phyloP scores from a whole-genome alignment of 2,329 filamentous ascomycete species.

The Arthrinium phaeospermum region DNA sequence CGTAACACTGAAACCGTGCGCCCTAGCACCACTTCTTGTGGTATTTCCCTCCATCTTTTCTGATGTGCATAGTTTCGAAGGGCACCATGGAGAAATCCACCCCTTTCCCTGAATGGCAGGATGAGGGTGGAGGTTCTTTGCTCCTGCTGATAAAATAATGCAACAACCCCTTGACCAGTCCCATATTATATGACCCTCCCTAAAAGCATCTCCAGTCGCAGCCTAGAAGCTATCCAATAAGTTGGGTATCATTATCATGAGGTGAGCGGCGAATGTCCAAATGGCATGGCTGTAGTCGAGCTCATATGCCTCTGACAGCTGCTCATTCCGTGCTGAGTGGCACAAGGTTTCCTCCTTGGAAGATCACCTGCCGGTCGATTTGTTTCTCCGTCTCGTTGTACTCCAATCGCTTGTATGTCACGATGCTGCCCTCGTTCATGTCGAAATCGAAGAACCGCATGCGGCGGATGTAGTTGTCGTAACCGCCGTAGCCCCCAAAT shows the following conservation, averaged over 20 bases:
- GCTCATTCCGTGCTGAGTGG: constrained; percentile 24
- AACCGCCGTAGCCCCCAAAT: constrained; percentile 94
- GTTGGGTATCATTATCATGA: not conserved
- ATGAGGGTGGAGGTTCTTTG: not conserved
- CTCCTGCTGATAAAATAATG: not conserved
- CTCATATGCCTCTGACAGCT: not conserved
- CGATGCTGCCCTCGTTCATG: constrained; percentile 85
- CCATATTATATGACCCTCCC: not conserved
- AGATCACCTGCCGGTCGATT: constrained; percentile 70
- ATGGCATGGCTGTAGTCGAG: not conserved
- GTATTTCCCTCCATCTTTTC: not conserved
- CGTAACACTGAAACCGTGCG: not conserved
- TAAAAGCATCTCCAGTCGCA: not conserved
- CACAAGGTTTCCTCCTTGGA: constrained; percentile 62
- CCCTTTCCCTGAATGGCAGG: not conserved
- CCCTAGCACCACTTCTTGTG: not conserved
- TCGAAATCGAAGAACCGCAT: constrained; percentile 92
- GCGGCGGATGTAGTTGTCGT: constrained; percentile 82
- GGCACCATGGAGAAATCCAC: not conserved
- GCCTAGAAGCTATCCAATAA: constrained; percentile 7
- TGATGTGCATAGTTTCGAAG: not conserved
- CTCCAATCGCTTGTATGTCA: constrained; percentile 91
- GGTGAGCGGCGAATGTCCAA: not conserved
- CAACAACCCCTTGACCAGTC: not conserved
- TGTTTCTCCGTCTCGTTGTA: constrained; percentile 59